Percentiles rank a stretch among this genome's conserved stretches.
Conservation (phyloP, 176 grass and related monocot genomes). For the Paspalum notatum region DNA sequence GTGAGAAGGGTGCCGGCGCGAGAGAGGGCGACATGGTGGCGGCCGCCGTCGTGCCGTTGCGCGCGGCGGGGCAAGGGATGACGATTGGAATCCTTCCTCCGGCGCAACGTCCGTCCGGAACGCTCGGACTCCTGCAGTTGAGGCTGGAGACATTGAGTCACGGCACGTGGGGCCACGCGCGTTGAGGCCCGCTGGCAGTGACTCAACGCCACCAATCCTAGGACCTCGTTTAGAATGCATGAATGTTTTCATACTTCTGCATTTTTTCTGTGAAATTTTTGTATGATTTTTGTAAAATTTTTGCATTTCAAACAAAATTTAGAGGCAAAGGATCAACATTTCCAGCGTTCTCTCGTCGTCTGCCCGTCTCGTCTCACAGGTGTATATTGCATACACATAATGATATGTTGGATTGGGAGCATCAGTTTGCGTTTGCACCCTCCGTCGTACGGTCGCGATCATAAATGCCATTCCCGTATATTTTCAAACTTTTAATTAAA, state of each 20-base stretch:
- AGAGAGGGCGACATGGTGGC: conserved; percentile 31
- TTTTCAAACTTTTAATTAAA: background rate
- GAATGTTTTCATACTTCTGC: too few species aligned
- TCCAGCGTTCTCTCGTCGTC: too few species aligned
- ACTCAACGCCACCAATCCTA: too few species aligned
- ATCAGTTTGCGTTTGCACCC: background rate
- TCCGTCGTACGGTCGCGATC: background rate
- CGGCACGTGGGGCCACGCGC: too few species aligned
- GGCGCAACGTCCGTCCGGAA: conserved; percentile 3
- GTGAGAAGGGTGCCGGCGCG: conserved; percentile 4
- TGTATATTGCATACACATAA: too few species aligned
- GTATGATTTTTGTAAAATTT: too few species aligned
- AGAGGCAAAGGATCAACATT: too few species aligned
- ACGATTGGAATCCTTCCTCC: background rate
- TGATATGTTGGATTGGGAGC: background rate
- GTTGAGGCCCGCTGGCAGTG: too few species aligned
- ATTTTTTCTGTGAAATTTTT: too few species aligned
- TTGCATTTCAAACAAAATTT: too few species aligned
- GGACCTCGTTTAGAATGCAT: too few species aligned
- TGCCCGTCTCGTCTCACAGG: background rate
- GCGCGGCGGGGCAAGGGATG: background rate
- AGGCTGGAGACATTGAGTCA: too few species aligned
- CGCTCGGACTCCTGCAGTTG: background rate
- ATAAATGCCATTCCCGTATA: background rate
- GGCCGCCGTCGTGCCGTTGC: conserved; percentile 4